These are phyloP conservation scores for Brassica cretica DNA, from an alignment of 345 rosid genomes.

Conservation along the genomic window DNA sequence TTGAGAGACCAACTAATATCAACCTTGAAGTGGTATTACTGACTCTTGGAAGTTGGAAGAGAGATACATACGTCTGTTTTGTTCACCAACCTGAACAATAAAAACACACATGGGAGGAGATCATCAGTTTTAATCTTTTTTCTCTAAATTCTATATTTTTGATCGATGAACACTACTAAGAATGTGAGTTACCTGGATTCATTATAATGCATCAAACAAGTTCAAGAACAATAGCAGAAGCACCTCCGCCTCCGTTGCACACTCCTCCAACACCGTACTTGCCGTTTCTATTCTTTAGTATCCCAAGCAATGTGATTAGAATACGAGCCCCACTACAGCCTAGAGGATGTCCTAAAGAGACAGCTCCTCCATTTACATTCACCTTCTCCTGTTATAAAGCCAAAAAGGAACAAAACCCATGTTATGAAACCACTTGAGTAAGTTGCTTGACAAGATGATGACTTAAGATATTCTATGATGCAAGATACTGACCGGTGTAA, in stretches of 20 bases:
- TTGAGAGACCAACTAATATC: conserved; percentile 24
- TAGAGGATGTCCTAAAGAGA: conserved; percentile 92
- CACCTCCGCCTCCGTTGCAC: conserved; percentile 99
- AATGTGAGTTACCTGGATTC: conserved; percentile 20
- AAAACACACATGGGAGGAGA: background rate
- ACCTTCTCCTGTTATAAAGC: conserved; percentile 60
- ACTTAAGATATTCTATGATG: background rate
- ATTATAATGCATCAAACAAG: conserved; percentile 45
- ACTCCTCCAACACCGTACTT: conserved; percentile 88
- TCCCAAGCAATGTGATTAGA: conserved; percentile 90
- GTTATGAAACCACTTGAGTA: background rate
- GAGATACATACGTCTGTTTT: background rate
- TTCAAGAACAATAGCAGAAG: conserved; percentile 86
- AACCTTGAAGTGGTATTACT: background rate
- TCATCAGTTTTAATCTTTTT: too few species aligned
- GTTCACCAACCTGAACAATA: conserved; percentile 13
- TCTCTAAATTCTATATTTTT: too few species aligned
- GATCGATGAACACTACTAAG: background rate
- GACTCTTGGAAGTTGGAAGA: conserved; percentile 21
- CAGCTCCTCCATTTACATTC: conserved; percentile 95
- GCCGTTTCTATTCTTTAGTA: conserved; percentile 71
- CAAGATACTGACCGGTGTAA: conserved; percentile 59
- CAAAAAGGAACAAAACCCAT: conserved; percentile 18
- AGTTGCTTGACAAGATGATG: conserved; percentile 12
- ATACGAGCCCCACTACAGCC: conserved; percentile 99